Percentiles rank a stretch among this genome's conserved stretches.
These are phyloP conservation scores for Nakaseomyces uthaithaninus DNA, from an alignment of 1,139 yeast genomes.

Conservation along the genomic window DNA sequence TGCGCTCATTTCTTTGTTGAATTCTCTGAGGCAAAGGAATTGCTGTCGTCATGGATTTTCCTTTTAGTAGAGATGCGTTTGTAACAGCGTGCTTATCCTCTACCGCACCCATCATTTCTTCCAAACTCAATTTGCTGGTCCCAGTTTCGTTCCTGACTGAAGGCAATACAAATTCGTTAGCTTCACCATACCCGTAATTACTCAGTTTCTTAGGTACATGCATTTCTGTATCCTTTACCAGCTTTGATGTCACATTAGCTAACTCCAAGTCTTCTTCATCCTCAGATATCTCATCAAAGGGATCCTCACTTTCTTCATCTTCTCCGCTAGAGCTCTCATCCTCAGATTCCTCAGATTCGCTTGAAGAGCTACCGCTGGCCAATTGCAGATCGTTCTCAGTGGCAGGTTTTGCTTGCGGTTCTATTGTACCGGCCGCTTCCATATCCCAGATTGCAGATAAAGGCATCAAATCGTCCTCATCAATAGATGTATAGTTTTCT, in stretches of 20 bases:
- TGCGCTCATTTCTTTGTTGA: constrained; percentile 78
- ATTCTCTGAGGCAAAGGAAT: constrained; percentile 83
- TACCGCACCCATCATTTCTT: constrained; percentile 67
- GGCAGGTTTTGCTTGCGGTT: constrained; percentile 37
- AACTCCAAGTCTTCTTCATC: constrained; percentile 36
- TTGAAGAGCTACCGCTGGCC: constrained; percentile 17
- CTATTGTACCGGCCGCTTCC: constrained; percentile 44
- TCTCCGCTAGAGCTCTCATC: constrained; percentile 26
- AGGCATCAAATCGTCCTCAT: constrained; percentile 66
- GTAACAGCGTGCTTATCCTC: constrained; percentile 39
- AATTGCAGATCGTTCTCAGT: constrained; percentile 25
- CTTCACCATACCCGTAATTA: constrained; percentile 39
- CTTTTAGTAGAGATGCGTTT: constrained; percentile 47
- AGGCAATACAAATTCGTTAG: constrained; percentile 67
- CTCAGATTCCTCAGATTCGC: constrained; percentile 26
- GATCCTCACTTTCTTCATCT: constrained; percentile 29
- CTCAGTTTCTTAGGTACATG: constrained; percentile 44
- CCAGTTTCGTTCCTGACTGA: constrained; percentile 20
- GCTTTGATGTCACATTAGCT: constrained; percentile 29
- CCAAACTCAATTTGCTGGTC: constrained; percentile 41
- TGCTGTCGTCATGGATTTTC: constrained; percentile 42
- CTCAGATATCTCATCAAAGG: constrained; percentile 32
- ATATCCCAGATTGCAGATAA: constrained; percentile 84
- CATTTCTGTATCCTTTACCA: constrained; percentile 31
- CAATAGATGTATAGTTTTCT: constrained; percentile 44